Evolutionary conservation across 2,329 filamentous ascomycete species (phyloP).

Genomic region (Colletotrichum orchidophilum): DNA sequence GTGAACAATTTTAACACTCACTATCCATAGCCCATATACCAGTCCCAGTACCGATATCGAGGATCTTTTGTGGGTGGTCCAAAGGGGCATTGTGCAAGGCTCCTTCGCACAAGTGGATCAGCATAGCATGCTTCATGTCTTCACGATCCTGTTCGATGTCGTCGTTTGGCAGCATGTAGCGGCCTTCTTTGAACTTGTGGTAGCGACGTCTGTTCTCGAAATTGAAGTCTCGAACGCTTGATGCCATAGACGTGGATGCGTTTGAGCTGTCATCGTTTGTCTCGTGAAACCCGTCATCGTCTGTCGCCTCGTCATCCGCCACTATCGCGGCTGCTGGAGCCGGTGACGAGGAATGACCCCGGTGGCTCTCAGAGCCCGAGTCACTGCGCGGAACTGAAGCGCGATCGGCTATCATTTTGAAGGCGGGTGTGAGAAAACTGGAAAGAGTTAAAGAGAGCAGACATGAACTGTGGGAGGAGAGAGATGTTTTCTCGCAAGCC

Average conservation of each 20-base stretch:
- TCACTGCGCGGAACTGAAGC: no score
- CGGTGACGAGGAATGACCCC: no score
- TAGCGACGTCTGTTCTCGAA: slow-evolving; percentile 55
- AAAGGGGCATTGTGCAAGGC: not conserved
- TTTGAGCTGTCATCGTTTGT: slow-evolving; percentile 17
- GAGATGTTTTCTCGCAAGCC: no score
- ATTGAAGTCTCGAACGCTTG: slow-evolving; percentile 49
- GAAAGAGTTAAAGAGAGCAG: no score
- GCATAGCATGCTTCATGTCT: slow-evolving; percentile 43
- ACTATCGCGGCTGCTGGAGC: no score
- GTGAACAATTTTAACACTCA: no score
- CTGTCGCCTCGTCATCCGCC: no score
- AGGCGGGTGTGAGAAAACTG: no score
- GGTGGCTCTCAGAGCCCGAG: no score
- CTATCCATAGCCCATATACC: slow-evolving; percentile 65
- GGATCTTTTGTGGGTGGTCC: not conserved
- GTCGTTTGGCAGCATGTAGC: slow-evolving; percentile 52
- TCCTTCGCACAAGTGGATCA: slow-evolving; percentile 22
- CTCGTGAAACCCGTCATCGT: no score
- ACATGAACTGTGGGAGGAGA: no score
- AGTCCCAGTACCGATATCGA: slow-evolving; percentile 44
- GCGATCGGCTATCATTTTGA: no score
- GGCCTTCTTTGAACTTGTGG: slow-evolving; percentile 51
- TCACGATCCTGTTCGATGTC: slow-evolving; percentile 54
- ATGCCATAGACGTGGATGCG: slow-evolving; percentile 42